These are phyloP conservation scores for Trichoderma citrinoviride DNA, from an alignment of 2,329 filamentous ascomycete species.

Conservation along the genomic window DNA sequence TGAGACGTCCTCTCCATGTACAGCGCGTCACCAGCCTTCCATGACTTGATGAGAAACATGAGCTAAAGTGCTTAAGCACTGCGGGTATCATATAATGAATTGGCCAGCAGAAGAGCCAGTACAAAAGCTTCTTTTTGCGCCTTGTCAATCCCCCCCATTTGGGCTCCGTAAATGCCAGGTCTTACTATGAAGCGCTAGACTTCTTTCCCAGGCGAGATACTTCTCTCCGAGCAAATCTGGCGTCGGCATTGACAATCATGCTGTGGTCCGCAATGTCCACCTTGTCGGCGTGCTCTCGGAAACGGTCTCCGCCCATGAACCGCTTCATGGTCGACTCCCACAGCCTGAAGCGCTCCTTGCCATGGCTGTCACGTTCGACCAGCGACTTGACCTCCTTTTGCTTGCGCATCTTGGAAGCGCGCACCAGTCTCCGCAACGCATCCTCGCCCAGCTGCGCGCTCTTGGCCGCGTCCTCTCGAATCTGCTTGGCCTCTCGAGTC, in stretches of 20 bases:
- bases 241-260: slow-evolving; percentile 62
- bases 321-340: slow-evolving; percentile 63
- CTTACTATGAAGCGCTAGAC: not conserved
- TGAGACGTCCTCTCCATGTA: not conserved
- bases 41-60: not conserved
- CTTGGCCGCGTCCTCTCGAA: slow-evolving; percentile 57
- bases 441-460: slow-evolving; percentile 62
- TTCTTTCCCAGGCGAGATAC: slow-evolving; percentile 46
- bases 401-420: slow-evolving; percentile 61
- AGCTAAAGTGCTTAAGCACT: not conserved
- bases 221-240: slow-evolving; percentile 52
- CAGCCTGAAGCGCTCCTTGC: slow-evolving; percentile 55
- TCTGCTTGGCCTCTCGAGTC: slow-evolving; percentile 53
- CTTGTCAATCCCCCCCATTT: not conserved
- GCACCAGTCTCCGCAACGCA: slow-evolving; percentile 57
- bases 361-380: slow-evolving; percentile 51
- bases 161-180: no score
- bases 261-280: slow-evolving; percentile 60
- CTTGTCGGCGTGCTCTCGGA: slow-evolving; percentile 36
- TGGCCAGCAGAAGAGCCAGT: not conserved
- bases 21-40: no score
- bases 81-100: not conserved
- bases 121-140: not conserved
- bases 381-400: slow-evolving; percentile 61
- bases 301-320: slow-evolving; percentile 42